Conservation (phyloP, 768 basidiomycete genomes). For the Kwoniella newhampshirensis region DNA sequence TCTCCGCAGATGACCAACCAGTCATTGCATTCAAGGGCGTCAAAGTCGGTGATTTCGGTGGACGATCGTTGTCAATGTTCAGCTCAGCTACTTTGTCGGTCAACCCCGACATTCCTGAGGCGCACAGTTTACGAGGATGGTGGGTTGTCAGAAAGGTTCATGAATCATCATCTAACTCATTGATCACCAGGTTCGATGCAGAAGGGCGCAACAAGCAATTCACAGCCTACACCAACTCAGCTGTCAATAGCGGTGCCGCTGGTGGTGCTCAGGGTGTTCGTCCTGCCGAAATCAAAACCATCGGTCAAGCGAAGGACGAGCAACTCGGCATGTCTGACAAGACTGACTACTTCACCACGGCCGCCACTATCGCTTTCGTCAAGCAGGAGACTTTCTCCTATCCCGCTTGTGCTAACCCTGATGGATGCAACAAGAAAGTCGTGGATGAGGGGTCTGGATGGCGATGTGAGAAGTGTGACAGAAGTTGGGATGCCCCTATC, state of each 20-base stretch:
- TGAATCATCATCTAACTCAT: not conserved
- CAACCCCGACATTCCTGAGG: slow-evolving; percentile 89
- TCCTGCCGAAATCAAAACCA: slow-evolving; percentile 68
- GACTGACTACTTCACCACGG: slow-evolving; percentile 72
- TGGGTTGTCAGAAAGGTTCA: slow-evolving; percentile 32
- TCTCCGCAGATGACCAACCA: slow-evolving; percentile 61
- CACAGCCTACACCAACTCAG: slow-evolving; percentile 65
- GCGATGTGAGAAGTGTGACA: slow-evolving; percentile 91
- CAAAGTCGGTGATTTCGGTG: slow-evolving; percentile 87
- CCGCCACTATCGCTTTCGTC: slow-evolving; percentile 85
- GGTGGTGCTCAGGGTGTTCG: slow-evolving; percentile 49
- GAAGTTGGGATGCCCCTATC: slow-evolving; percentile 67
- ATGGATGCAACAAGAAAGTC: slow-evolving; percentile 88
- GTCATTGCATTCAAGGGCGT: slow-evolving; percentile 93
- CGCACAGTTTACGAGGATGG: slow-evolving; percentile 85
- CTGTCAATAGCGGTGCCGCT: slow-evolving; percentile 16
- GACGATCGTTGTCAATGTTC: slow-evolving; percentile 81
- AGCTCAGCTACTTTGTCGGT: slow-evolving; percentile 76
- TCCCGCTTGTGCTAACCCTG: slow-evolving; percentile 73
- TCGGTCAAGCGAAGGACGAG: slow-evolving; percentile 75
- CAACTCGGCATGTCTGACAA: slow-evolving; percentile 75
- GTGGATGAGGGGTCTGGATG: slow-evolving; percentile 65
- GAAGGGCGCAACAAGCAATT: slow-evolving; percentile 66
- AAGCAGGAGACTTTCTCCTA: slow-evolving; percentile 73
- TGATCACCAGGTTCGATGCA: slow-evolving; percentile 71